A percentile compares a stretch with the other conserved stretches of the same genome.
These are phyloP conservation scores for Geosmithia flava DNA, from an alignment of 2,329 filamentous ascomycete genomes.

Conservation along the genomic window DNA sequence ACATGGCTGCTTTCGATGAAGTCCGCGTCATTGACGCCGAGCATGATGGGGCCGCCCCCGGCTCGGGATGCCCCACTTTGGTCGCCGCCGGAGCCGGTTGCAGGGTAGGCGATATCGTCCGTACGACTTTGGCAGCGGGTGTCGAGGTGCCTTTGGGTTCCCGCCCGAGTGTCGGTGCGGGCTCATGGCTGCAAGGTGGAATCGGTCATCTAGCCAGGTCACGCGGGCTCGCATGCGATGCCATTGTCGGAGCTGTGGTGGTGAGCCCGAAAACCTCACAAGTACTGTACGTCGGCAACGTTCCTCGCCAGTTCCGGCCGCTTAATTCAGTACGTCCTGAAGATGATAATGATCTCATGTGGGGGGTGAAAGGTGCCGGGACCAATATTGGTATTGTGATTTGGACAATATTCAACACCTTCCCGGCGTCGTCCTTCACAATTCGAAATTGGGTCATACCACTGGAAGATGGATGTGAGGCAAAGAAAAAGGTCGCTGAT, in stretches of 20 bases:
- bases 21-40: conserved; percentile 23
- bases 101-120: conserved; percentile 40
- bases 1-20: conserved; percentile 44
- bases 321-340: conserved; percentile 23
- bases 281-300: conserved; percentile 35
- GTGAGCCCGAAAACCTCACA: conserved; percentile 35
- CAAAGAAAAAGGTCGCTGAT: conserved; percentile 18
- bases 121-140: conserved; percentile 27
- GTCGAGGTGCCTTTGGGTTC: conserved; percentile 46
- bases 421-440: conserved; percentile 23
- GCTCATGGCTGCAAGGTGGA: conserved; percentile 52
- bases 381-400: conserved; percentile 47
- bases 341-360: conserved; percentile 40
- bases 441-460: conserved; percentile 27
- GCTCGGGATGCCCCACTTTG: conserved; percentile 13
- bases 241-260: conserved; percentile 46
- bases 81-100: conserved; percentile 43
- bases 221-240: conserved; percentile 46
- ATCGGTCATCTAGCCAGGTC: conserved; percentile 45
- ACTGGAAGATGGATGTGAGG: conserved; percentile 15
- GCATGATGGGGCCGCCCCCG: conserved; percentile 6
- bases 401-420: conserved; percentile 38
- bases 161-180: conserved; percentile 50
- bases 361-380: conserved; percentile 46
- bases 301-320: conserved; percentile 32